Evolutionary conservation across 345 rosid species (phyloP).

Genomic region (Citrus hindsii): DNA sequence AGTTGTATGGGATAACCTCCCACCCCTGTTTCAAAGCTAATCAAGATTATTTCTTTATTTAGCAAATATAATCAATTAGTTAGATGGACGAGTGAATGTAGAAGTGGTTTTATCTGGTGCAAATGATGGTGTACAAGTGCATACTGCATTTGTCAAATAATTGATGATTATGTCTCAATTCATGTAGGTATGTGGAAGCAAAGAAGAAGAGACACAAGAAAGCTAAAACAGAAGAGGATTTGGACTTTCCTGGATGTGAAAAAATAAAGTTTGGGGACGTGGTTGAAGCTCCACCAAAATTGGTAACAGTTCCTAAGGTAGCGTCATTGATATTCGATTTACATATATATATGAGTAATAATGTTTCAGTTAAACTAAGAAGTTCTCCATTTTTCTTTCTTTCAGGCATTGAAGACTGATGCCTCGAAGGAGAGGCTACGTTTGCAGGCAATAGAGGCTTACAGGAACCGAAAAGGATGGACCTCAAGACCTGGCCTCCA

Average conservation of each 20-base stretch:
- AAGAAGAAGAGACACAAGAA: conserved; percentile 65
- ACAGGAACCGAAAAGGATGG: conserved; percentile 76
- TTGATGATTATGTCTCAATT: not conserved
- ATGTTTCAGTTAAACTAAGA: not conserved
- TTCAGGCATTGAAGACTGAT: conserved; percentile 51
- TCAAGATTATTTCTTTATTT: not conserved
- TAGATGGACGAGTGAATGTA: not conserved
- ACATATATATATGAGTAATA: not conserved
- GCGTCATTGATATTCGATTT: not conserved
- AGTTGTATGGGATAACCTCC: not conserved
- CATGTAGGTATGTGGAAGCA: conserved; percentile 61
- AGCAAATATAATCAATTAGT: not conserved
- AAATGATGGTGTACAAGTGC: not conserved
- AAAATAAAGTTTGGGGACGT: conserved; percentile 79
- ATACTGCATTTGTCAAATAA: not conserved
- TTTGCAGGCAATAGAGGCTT: conserved; percentile 71
- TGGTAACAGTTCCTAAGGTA: conserved; percentile 66
- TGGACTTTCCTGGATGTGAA: conserved; percentile 67
- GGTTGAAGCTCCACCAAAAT: conserved; percentile 80
- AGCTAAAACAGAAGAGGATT: conserved; percentile 37
- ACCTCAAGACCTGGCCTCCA: conserved; percentile 60
- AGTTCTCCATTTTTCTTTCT: not conserved
- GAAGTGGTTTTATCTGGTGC: not conserved
- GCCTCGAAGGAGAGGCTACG: conserved; percentile 75
- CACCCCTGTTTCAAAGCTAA: not conserved